Conservation (phyloP, 805 yeast species). For the Myxozyma nipponensis region DNA sequence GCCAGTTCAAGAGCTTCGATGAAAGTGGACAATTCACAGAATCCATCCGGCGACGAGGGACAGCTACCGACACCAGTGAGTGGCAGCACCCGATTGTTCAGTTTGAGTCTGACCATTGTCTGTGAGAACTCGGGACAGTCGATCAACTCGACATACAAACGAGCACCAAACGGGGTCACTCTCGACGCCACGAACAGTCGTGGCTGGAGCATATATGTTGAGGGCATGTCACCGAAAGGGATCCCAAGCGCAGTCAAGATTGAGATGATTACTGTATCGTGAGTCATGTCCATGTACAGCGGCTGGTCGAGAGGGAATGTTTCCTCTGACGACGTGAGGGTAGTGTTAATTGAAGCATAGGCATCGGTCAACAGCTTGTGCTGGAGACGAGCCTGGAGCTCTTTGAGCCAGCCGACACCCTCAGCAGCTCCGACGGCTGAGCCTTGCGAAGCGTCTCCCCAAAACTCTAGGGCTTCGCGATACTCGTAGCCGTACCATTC, state of each 20-base stretch:
- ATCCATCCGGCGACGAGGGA: conserved; percentile 34
- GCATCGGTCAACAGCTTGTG: conserved; percentile 51
- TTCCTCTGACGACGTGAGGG: conserved; percentile 33
- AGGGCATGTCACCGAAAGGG: conserved; percentile 41
- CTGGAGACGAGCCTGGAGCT: conserved; percentile 43
- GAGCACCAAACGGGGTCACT: conserved; percentile 43
- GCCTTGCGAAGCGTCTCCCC: conserved; percentile 64
- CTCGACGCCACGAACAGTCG: conserved; percentile 41
- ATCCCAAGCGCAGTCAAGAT: conserved; percentile 65
- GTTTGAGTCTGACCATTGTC: conserved; percentile 35
- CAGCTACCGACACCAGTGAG: conserved; percentile 37
- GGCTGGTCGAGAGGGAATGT: conserved; percentile 45
- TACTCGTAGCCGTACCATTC: conserved; percentile 65
- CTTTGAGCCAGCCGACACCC: conserved; percentile 56
- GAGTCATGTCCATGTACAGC: conserved; percentile 67
- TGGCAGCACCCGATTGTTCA: conserved; percentile 41
- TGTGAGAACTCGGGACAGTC: conserved; percentile 33
- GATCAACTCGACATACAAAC: conserved; percentile 40
- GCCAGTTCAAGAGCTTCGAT: conserved; percentile 33
- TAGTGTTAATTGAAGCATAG: conserved; percentile 48
- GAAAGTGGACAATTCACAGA: conserved; percentile 36
- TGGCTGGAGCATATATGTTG: conserved; percentile 43
- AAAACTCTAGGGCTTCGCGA: conserved; percentile 53
- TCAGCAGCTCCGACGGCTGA: conserved; percentile 52
- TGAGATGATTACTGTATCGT: conserved; percentile 64